Evolutionary conservation across 2,329 filamentous ascomycete genomes (phyloP).

Genomic region (Coniella lustricola): DNA sequence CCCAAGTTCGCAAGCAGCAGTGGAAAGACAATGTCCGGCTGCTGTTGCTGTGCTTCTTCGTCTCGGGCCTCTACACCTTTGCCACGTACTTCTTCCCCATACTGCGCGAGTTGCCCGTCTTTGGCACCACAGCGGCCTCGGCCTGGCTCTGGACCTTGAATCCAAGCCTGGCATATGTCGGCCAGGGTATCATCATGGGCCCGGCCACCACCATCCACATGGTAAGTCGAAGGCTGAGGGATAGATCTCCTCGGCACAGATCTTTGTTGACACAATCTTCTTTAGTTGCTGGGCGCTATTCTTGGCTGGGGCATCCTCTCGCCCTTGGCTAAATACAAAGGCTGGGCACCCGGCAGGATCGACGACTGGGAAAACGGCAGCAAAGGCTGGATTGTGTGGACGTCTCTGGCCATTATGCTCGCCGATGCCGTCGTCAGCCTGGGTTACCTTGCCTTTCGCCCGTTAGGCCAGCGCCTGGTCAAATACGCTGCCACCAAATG

Average conservation of each 20-base stretch:
- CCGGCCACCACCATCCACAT: constrained; percentile 92
- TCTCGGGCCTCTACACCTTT: constrained; percentile 65
- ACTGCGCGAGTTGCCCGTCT: constrained; percentile 77
- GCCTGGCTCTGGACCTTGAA: constrained; percentile 95
- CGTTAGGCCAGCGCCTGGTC: constrained; percentile 37
- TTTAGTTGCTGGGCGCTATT: constrained; percentile 67
- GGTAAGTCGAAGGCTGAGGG: constrained; percentile 26
- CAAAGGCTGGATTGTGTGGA: constrained; percentile 98
- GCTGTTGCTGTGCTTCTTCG: constrained; percentile 48
- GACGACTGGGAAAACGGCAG: constrained; percentile 86
- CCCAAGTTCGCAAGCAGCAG: constrained; percentile 29
- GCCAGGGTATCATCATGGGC: constrained; percentile 98
- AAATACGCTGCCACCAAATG: constrained; percentile 1
- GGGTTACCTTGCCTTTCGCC: constrained; percentile 65
- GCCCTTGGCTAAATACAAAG: constrained; percentile 74
- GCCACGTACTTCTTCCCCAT: constrained; percentile 85
- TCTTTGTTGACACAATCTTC: not conserved
- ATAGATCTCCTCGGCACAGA: no score
- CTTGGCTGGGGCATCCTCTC: constrained; percentile 89
- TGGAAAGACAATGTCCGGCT: constrained; percentile 44
- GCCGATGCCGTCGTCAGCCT: constrained; percentile 87
- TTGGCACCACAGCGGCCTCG: constrained; percentile 65
- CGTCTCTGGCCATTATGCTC: constrained; percentile 93
- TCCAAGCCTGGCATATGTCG: constrained; percentile 92
- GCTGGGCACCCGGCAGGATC: constrained; percentile 85